A percentile compares a stretch with the other conserved stretches of the same genome.
Evolutionary conservation across 2,329 filamentous ascomycete genomes (phyloP).

Genomic region (Exserohilum turcica): DNA sequence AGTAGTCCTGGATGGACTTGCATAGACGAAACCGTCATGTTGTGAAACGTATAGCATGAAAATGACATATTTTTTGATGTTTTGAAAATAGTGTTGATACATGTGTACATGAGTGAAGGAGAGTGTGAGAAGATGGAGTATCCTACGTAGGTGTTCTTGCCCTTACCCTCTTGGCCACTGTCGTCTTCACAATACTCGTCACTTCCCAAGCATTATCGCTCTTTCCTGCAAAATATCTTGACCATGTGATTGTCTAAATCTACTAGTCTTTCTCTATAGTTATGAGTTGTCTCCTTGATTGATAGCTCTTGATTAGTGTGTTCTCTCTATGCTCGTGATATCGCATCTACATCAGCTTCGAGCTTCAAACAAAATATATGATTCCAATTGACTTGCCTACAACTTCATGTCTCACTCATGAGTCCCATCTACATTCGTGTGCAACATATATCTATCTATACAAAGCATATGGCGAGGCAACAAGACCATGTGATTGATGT

Average conservation of each 20-base stretch:
- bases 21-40: no score
- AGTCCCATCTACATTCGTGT: neutral
- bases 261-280: neutral
- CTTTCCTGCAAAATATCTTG: neutral
- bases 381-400: neutral
- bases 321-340: no score
- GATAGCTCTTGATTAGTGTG: neutral
- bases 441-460: neutral
- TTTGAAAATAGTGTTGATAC: neutral
- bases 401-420: neutral
- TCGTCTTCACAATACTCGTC: neutral
- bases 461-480: neutral
- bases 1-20: neutral
- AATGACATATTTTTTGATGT: no score
- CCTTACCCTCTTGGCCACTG: neutral
- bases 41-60: no score
- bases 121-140: neutral
- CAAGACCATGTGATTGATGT: conserved; percentile 7
- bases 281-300: neutral
- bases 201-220: neutral
- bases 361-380: neutral
- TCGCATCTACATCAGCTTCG: no score
- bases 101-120: neutral
- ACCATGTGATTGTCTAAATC: no score
- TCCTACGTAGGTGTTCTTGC: neutral